Evolutionary conservation across 1,284 basidiomycete genomes (phyloP).

Genomic region (Pholiota adiposa): DNA sequence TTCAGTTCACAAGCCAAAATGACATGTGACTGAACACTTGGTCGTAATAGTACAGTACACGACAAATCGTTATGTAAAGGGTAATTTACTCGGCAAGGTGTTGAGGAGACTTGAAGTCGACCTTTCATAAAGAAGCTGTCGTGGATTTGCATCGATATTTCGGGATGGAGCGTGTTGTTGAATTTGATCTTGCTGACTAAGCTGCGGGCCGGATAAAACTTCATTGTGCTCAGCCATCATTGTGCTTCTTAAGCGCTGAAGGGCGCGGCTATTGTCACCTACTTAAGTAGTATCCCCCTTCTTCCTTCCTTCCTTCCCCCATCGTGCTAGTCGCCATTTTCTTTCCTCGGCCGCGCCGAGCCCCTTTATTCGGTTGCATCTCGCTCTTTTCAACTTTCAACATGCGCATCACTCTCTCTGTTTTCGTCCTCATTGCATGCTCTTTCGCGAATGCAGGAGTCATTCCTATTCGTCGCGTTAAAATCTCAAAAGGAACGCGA

Average conservation of each 20-base stretch:
- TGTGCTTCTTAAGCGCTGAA: conserved; percentile 1
- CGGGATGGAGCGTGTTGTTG: too few species aligned
- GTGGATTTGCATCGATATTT: neutral
- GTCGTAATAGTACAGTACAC: too few species aligned
- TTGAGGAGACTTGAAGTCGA: too few species aligned
- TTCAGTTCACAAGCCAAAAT: too few species aligned
- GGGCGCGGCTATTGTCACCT: conserved; percentile 8
- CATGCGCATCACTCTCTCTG: conserved; percentile 20
- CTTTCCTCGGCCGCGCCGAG: conserved; percentile 27
- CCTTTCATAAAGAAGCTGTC: too few species aligned
- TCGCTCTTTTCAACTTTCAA: conserved; percentile 16
- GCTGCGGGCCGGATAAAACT: neutral
- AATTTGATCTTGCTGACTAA: neutral
- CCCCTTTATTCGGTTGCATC: conserved; percentile 16
- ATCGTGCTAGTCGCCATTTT: conserved; percentile 2
- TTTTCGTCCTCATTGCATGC: conserved; percentile 24
- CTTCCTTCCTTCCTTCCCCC: conserved; percentile 2
- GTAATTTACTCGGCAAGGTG: too few species aligned
- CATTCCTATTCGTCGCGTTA: conserved; percentile 31
- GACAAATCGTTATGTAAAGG: too few species aligned
- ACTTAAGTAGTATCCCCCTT: neutral
- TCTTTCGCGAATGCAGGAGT: conserved; percentile 26
- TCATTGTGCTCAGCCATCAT: conserved; percentile 7
- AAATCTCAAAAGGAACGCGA: conserved; percentile 8
- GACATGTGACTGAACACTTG: too few species aligned